These are phyloP conservation scores for Citrullus colocynthis DNA, from an alignment of 306 rosid species.

Conservation along the genomic window DNA sequence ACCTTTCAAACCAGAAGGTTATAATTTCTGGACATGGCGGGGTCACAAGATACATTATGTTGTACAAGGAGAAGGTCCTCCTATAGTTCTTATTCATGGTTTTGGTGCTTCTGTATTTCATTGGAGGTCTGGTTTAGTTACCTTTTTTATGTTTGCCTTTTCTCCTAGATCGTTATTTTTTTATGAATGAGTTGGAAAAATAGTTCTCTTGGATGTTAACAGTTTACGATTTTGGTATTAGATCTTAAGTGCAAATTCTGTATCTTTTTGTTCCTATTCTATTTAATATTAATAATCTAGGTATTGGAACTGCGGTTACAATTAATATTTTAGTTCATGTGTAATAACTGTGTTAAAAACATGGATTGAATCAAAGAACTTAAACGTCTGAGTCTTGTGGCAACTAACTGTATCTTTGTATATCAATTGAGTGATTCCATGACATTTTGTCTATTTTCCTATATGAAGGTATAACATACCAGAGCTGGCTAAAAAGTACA, in stretches of 20 bases:
- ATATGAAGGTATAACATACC: conserved; percentile 74
- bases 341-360: neutral
- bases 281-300: neutral
- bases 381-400: neutral
- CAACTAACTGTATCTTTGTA: neutral
- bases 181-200: neutral
- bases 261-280: neutral
- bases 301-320: neutral
- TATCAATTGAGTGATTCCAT: neutral
- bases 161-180: neutral
- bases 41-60: conserved; percentile 83
- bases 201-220: neutral
- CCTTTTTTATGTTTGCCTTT: neutral
- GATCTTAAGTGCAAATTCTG: neutral
- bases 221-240: neutral
- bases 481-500: conserved; percentile 69
- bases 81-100: conserved; percentile 84
- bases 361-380: neutral
- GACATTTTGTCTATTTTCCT: neutral
- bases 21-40: conserved; percentile 86
- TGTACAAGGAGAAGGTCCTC: conserved; percentile 90
- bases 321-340: neutral
- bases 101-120: conserved; percentile 92
- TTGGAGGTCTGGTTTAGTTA: conserved; percentile 54
- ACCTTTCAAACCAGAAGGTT: conserved; percentile 57